Evolutionary conservation across 1,284 basidiomycete species (phyloP).

Genomic region (Cystobasidium sp.): DNA sequence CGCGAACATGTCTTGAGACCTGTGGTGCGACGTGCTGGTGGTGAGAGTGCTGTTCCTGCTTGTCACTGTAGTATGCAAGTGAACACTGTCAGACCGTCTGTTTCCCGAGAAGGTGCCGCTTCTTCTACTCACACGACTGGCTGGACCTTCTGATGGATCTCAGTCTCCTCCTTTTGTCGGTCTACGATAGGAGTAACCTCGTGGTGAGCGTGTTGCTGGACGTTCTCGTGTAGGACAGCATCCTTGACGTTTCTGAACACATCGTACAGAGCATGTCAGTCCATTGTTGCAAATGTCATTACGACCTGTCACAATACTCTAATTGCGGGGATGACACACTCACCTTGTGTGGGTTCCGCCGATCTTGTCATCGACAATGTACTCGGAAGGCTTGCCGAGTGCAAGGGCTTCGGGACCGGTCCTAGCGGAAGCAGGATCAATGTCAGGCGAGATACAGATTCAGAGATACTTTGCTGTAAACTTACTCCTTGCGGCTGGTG

Average conservation of each 20-base stretch:
- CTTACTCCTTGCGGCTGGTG: slow-evolving; percentile 36
- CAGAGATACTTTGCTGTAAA: not conserved
- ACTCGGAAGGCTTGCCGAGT: slow-evolving; percentile 39
- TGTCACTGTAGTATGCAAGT: slow-evolving; percentile 32
- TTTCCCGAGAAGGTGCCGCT: not conserved
- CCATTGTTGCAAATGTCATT: not conserved
- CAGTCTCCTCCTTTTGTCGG: slow-evolving; percentile 36
- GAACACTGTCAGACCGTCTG: not conserved
- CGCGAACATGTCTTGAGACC: slow-evolving; percentile 37
- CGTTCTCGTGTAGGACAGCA: slow-evolving; percentile 38
- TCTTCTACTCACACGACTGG: slow-evolving; percentile 18
- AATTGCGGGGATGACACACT: not conserved
- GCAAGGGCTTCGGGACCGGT: slow-evolving; percentile 41
- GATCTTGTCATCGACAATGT: slow-evolving; percentile 41
- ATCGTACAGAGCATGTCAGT: not conserved
- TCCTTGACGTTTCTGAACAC: slow-evolving; percentile 42
- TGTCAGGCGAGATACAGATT: not conserved
- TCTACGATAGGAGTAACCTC: slow-evolving; percentile 42
- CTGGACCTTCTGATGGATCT: slow-evolving; percentile 43
- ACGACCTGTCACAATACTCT: not conserved
- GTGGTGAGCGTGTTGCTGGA: slow-evolving; percentile 40
- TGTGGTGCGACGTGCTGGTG: slow-evolving; percentile 40
- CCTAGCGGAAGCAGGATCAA: not conserved
- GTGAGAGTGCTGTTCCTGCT: slow-evolving; percentile 43
- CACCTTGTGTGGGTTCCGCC: slow-evolving; percentile 43